Percentiles rank a stretch among this genome's conserved stretches.
These are phyloP conservation scores for Lablab purpureus DNA, from an alignment of 306 rosid species.

Conservation along the genomic window DNA sequence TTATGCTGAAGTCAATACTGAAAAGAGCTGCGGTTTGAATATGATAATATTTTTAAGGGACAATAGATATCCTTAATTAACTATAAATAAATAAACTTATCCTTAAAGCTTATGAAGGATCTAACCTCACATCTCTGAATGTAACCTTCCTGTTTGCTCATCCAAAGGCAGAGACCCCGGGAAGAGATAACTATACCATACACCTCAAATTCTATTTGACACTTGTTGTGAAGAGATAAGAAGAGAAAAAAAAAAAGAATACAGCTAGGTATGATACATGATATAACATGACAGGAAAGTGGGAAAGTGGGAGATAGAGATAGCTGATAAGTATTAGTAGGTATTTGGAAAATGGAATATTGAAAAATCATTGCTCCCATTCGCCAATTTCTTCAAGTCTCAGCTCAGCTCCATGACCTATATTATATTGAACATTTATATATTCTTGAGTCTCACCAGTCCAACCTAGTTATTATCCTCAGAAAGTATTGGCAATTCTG, in stretches of 20 bases:
- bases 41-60: conserved; percentile 16
- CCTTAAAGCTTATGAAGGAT: background rate
- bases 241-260: too few relatives aligned
- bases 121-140: background rate
- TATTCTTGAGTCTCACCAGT: conserved; percentile 8
- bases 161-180: background rate
- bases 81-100: background rate
- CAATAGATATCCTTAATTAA: background rate
- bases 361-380: too few relatives aligned
- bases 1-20: background rate
- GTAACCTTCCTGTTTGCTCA: conserved; percentile 2
- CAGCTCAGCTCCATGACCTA: background rate
- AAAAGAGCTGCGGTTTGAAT: background rate
- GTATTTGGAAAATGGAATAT: background rate
- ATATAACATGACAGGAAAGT: background rate
- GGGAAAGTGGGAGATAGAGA: background rate
- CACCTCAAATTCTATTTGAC: too few relatives aligned
- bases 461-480: background rate
- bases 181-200: background rate
- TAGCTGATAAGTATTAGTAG: background rate
- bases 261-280: background rate
- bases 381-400: background rate
- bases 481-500: conserved; percentile 1
- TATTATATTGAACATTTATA: background rate
- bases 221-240: background rate